Conservation (phyloP, 23 red algal species). For the Gracilaria caudata region DNA sequence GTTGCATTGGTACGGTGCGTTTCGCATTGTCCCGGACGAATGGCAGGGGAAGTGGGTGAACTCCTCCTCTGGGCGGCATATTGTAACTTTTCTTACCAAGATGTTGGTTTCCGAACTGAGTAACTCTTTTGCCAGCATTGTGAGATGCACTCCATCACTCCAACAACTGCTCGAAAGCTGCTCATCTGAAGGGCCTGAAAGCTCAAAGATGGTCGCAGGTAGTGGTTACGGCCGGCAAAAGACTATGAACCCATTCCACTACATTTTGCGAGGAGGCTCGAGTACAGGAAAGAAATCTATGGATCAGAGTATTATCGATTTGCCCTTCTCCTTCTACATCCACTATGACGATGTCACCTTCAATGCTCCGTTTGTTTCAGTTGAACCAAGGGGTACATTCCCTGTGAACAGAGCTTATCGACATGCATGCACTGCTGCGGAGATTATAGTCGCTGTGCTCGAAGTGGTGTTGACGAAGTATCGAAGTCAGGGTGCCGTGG, state of each 20-base stretch:
- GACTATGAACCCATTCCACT: not conserved
- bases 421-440: constrained; percentile 38
- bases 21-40: constrained; percentile 45
- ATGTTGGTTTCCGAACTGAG: constrained; percentile 28
- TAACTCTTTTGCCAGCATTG: constrained; percentile 7
- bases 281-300: not conserved
- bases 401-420: constrained; percentile 18
- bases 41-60: constrained; percentile 11
- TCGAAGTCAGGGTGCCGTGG: not conserved
- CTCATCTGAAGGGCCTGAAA: not conserved
- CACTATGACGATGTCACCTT: constrained; percentile 24
- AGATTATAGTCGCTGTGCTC: constrained; percentile 14
- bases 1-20: constrained; percentile 27
- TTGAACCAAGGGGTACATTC: constrained; percentile 14
- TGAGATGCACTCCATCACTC: constrained; percentile 23
- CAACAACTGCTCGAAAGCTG: constrained; percentile 20
- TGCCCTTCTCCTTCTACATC: constrained; percentile 42
- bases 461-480: constrained; percentile 32
- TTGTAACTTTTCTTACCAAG: constrained; percentile 24
- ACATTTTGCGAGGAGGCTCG: not conserved
- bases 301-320: not conserved
- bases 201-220: not conserved
- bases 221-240: not conserved
- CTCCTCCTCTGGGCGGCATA: constrained; percentile 11
- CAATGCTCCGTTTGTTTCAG: constrained; percentile 41